Percentiles rank a stretch among this genome's conserved stretches.
Conservation (phyloP, 2,329 filamentous ascomycete genomes). For the Colletotrichum orbiculare region DNA sequence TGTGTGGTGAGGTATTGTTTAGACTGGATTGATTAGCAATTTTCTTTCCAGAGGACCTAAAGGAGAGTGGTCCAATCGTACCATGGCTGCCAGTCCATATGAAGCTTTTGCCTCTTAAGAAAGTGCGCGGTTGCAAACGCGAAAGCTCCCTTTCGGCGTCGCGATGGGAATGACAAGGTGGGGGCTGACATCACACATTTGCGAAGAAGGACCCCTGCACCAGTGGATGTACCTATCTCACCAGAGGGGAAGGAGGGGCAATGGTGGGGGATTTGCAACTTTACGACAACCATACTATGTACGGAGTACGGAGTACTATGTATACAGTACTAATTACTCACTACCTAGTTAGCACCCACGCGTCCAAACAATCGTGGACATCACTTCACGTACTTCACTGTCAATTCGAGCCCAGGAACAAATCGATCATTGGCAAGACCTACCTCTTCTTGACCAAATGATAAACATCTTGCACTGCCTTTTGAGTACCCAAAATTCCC, state of each 20-base stretch:
- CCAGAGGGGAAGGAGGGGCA: constrained; percentile 26
- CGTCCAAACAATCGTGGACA: no score
- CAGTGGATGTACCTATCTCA: not conserved
- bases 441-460: no score
- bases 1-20: constrained; percentile 98
- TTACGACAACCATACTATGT: not conserved
- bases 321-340: no score
- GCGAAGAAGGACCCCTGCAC: constrained; percentile 23
- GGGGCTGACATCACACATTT: constrained; percentile 37
- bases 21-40: constrained; percentile 69
- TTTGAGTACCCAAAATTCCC: no score
- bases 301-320: no score
- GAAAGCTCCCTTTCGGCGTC: constrained; percentile 14
- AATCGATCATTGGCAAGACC: no score
- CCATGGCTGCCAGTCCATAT: constrained; percentile 55
- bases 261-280: constrained; percentile 24
- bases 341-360: no score
- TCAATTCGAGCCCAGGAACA: no score
- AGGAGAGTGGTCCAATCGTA: constrained; percentile 37
- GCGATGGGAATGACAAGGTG: constrained; percentile 30
- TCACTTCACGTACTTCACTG: no score
- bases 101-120: constrained; percentile 35
- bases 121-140: constrained; percentile 39
- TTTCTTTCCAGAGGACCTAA: not conserved
- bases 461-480: no score